These are phyloP conservation scores for Paecilomyces variotii DNA, from an alignment of 2,329 filamentous ascomycete species.

Conservation along the genomic window DNA sequence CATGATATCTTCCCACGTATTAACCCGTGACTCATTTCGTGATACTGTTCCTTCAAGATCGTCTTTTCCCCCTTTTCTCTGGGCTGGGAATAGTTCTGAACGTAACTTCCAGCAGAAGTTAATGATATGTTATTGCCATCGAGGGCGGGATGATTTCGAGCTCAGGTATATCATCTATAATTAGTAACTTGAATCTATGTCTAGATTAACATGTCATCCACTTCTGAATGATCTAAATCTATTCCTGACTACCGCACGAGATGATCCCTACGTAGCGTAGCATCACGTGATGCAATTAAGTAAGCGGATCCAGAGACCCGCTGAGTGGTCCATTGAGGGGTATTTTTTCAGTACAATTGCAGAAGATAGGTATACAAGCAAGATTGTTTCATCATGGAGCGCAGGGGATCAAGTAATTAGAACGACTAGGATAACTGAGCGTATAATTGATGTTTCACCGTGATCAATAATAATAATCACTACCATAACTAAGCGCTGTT, in stretches of 20 bases:
- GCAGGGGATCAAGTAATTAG: background rate
- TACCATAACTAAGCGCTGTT: too few relatives aligned
- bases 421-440: background rate
- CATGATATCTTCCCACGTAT: slow-evolving; percentile 1
- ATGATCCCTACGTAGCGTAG: background rate
- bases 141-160: too few relatives aligned
- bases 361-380: background rate
- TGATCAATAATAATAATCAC: too few relatives aligned
- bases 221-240: too few relatives aligned
- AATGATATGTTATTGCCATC: too few relatives aligned
- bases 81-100: background rate
- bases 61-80: background rate
- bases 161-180: too few relatives aligned
- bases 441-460: too few relatives aligned
- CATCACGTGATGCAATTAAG: background rate
- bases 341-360: background rate
- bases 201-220: too few relatives aligned
- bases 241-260: background rate
- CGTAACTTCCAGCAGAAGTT: too few relatives aligned
- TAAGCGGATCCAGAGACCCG: background rate
- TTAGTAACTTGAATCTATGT: too few relatives aligned
- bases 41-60: background rate
- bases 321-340: background rate
- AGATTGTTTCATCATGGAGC: background rate
- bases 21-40: background rate